These are phyloP conservation scores for Glaciozyma antarctica DNA, from an alignment of 768 basidiomycete genomes.

Conservation along the genomic window DNA sequence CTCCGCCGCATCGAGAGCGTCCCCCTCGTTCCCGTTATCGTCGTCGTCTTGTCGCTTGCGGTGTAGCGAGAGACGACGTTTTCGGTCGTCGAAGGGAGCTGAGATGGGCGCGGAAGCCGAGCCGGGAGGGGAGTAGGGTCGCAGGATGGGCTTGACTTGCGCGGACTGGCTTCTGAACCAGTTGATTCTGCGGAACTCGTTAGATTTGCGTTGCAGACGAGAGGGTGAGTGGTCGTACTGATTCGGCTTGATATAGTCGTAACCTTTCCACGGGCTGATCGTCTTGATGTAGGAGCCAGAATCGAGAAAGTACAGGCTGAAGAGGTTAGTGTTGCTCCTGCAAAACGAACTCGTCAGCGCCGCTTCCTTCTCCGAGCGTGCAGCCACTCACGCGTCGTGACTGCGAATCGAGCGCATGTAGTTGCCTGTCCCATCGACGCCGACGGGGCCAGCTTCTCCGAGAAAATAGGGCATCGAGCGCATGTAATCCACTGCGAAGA, in stretches of 20 bases:
- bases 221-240: slow-evolving; percentile 11
- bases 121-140: slow-evolving; percentile 10
- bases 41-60: neutral
- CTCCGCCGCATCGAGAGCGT: neutral
- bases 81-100: neutral
- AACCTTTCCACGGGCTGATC: slow-evolving; percentile 19
- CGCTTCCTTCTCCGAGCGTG: neutral
- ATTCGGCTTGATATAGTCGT: slow-evolving; percentile 33
- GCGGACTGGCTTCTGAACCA: slow-evolving; percentile 32
- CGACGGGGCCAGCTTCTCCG: slow-evolving; percentile 66
- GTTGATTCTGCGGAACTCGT: slow-evolving; percentile 16
- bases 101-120: neutral
- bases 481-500: slow-evolving; percentile 56
- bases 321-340: slow-evolving; percentile 20
- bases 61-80: neutral
- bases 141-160: slow-evolving; percentile 16
- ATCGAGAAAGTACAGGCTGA: slow-evolving; percentile 36
- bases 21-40: neutral
- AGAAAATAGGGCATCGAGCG: slow-evolving; percentile 76
- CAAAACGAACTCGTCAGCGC: neutral
- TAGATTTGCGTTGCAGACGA: neutral
- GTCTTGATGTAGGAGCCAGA: slow-evolving; percentile 25
- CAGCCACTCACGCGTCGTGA: slow-evolving; percentile 5
- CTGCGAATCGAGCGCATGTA: slow-evolving; percentile 44
- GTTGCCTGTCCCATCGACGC: slow-evolving; percentile 83